phyloP scores from a whole-genome alignment of 805 yeast genomes.

The Myxozyma neglecta region DNA sequence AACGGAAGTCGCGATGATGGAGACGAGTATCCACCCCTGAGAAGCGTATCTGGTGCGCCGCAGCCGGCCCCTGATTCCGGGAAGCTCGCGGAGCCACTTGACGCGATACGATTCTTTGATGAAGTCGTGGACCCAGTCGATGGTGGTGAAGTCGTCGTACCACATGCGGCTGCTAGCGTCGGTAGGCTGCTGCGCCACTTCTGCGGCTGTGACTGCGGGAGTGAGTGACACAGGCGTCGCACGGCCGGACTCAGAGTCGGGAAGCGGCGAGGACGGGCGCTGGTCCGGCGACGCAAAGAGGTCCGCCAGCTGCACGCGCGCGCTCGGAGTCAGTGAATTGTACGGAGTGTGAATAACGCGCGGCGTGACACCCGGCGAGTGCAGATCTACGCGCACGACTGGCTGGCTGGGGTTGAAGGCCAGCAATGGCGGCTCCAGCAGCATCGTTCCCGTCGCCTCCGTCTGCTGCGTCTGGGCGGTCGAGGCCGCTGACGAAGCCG shows the following conservation, averaged over 20 bases:
- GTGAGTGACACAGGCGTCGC: background rate
- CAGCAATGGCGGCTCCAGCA: background rate
- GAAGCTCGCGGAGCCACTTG: slow-evolving; percentile 42
- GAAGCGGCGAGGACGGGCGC: background rate
- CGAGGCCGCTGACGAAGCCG: background rate
- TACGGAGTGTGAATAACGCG: slow-evolving; percentile 8
- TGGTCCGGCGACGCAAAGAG: background rate
- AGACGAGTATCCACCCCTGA: slow-evolving; percentile 54
- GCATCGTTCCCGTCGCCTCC: background rate
- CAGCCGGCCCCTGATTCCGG: slow-evolving; percentile 41
- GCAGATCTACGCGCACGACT: slow-evolving; percentile 28
- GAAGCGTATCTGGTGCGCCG: slow-evolving; percentile 42
- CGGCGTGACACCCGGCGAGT: slow-evolving; percentile 31
- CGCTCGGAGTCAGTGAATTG: background rate
- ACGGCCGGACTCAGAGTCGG: background rate
- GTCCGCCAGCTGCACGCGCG: slow-evolving; percentile 3
- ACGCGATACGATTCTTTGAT: slow-evolving; percentile 47
- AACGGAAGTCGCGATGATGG: slow-evolving; percentile 48
- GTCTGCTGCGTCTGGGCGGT: background rate
- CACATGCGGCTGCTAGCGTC: slow-evolving; percentile 20
- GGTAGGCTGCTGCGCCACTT: background rate
- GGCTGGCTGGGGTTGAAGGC: slow-evolving; percentile 8
- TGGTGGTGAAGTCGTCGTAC: slow-evolving; percentile 62
- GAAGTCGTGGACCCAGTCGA: slow-evolving; percentile 58
- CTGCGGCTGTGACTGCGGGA: background rate